A percentile compares a stretch with the other conserved stretches of the same genome.
phyloP scores from a whole-genome alignment of 805 yeast genomes.

The Wickerhamiella hasegawae region DNA sequence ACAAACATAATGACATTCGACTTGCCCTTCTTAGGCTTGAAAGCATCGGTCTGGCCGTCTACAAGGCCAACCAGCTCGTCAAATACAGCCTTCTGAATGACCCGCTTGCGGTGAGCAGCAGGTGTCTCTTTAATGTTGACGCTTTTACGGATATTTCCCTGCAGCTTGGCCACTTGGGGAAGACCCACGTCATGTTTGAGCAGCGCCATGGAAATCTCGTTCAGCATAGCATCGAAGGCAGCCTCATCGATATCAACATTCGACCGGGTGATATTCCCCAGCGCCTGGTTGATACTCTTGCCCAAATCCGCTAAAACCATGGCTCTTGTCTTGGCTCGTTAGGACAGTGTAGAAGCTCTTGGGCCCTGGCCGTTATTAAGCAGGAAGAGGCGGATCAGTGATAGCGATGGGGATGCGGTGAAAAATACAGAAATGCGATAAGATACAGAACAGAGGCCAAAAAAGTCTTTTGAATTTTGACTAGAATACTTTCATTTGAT shows the following conservation, averaged over 20 bases:
- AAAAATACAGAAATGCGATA: no score
- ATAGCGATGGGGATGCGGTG: no score
- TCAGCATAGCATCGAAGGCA: constrained; percentile 56
- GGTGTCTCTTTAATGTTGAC: constrained; percentile 38
- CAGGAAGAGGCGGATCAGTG: no score
- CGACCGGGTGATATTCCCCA: constrained; percentile 43
- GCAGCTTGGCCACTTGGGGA: constrained; percentile 57
- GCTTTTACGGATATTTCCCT: constrained; percentile 51
- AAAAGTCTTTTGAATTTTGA: no score
- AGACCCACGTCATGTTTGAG: constrained; percentile 91
- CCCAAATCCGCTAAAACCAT: constrained; percentile 78
- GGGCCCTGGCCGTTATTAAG: no score
- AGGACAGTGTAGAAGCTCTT: no score
- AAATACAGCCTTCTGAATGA: constrained; percentile 80
- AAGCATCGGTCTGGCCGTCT: constrained; percentile 44
- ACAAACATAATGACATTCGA: constrained; percentile 87
- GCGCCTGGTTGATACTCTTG: constrained; percentile 58
- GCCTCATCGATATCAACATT: constrained; percentile 37
- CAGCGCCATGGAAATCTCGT: constrained; percentile 79
- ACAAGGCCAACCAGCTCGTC: constrained; percentile 82
- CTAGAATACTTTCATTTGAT: no score
- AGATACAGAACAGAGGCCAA: no score
- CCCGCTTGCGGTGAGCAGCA: constrained; percentile 52
- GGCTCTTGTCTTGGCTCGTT: no score
- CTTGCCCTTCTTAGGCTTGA: constrained; percentile 74